A percentile compares a stretch with the other conserved stretches of the same genome.
These are phyloP conservation scores for Dalbergia oliveri DNA, from an alignment of 306 rosid species.

Conservation along the genomic window DNA sequence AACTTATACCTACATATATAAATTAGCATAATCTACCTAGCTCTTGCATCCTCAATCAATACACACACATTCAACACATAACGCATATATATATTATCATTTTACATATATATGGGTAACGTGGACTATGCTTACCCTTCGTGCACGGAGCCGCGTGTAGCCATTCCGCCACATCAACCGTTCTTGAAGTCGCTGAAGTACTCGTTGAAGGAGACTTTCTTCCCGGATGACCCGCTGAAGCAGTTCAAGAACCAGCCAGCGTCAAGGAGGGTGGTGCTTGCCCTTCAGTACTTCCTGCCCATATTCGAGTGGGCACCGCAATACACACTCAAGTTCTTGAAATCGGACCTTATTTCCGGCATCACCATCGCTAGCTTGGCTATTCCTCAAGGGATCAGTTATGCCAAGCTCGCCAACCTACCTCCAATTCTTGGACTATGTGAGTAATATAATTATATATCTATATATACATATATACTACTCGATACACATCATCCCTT, in stretches of 20 bases:
- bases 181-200: slow-evolving; percentile 61
- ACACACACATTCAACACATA: neutral
- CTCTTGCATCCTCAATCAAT: neutral
- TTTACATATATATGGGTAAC: slow-evolving; percentile 53
- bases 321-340: slow-evolving; percentile 63
- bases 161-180: slow-evolving; percentile 78
- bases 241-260: slow-evolving; percentile 83
- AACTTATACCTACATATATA: too few species aligned
- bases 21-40: neutral
- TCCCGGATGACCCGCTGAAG: slow-evolving; percentile 90
- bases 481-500: too few species aligned
- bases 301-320: slow-evolving; percentile 79
- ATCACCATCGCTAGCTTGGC: slow-evolving; percentile 97
- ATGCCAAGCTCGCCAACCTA: slow-evolving; percentile 89
- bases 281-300: slow-evolving; percentile 75
- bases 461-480: too few species aligned
- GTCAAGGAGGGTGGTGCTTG: slow-evolving; percentile 56
- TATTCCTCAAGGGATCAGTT: slow-evolving; percentile 97
- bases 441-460: slow-evolving; percentile 39
- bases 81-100: slow-evolving; percentile 29
- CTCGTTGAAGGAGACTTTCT: slow-evolving; percentile 78
- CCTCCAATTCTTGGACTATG: slow-evolving; percentile 97
- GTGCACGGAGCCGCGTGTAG: slow-evolving; percentile 53
- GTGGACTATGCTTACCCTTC: slow-evolving; percentile 57
- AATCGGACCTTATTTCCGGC: slow-evolving; percentile 82